Conservation (phyloP, 495 filamentous ascomycete genomes). For the Monascus purpureus region DNA sequence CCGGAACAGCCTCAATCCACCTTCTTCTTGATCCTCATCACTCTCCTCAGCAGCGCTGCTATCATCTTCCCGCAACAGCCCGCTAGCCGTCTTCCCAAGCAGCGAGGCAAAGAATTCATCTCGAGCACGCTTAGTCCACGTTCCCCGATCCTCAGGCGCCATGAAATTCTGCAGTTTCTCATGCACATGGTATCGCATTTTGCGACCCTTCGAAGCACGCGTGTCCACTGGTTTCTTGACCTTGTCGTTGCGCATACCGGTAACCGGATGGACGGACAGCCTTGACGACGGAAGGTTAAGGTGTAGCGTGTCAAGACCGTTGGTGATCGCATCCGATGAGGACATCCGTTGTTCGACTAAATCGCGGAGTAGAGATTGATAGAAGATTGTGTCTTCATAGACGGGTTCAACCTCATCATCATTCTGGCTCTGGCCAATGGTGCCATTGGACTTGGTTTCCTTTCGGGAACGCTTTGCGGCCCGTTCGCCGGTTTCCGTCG, state of each 20-base stretch:
- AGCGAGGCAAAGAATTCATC: slow-evolving; percentile 82
- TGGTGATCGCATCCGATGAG: slow-evolving; percentile 29
- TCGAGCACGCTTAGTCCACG: slow-evolving; percentile 63
- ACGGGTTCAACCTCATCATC: slow-evolving; percentile 24
- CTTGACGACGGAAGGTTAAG: slow-evolving; percentile 18
- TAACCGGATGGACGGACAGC: slow-evolving; percentile 26
- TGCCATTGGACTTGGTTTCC: neutral
- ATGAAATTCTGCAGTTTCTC: slow-evolving; percentile 98
- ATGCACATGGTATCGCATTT: slow-evolving; percentile 84
- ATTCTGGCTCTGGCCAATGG: neutral
- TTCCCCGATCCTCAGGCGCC: slow-evolving; percentile 71
- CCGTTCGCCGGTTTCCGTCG: slow-evolving; percentile 48
- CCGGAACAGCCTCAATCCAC: slow-evolving; percentile 64
- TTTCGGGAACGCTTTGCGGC: slow-evolving; percentile 40
- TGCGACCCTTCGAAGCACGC: slow-evolving; percentile 88
- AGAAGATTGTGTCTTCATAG: slow-evolving; percentile 91
- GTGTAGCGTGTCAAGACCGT: slow-evolving; percentile 27
- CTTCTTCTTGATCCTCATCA: slow-evolving; percentile 43
- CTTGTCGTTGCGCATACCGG: slow-evolving; percentile 68
- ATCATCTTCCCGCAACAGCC: slow-evolving; percentile 57
- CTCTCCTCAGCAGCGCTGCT: slow-evolving; percentile 38
- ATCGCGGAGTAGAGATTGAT: slow-evolving; percentile 80
- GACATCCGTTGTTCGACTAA: slow-evolving; percentile 73
- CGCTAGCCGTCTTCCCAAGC: slow-evolving; percentile 56
- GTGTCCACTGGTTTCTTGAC: slow-evolving; percentile 75